These are phyloP conservation scores for Hirsutella minnesotensis DNA, from an alignment of 2,329 filamentous ascomycete genomes.

Conservation along the genomic window DNA sequence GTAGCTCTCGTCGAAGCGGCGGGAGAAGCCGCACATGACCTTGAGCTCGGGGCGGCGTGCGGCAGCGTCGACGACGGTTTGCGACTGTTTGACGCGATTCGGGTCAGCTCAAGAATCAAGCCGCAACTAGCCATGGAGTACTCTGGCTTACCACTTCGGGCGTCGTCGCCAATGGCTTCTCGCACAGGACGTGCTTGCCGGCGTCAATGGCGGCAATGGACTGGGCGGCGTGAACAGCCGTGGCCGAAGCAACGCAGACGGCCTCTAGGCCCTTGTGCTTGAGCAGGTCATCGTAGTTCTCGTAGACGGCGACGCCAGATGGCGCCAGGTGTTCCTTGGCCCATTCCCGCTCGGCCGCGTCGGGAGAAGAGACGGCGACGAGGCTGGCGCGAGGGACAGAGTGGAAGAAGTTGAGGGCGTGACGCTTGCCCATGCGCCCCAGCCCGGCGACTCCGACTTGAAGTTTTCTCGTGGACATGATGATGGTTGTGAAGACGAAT, in stretches of 20 bases:
- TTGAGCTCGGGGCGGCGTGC: conserved; percentile 44
- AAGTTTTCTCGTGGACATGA: conserved; percentile 18
- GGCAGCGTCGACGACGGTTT: conserved; percentile 44
- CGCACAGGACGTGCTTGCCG: conserved; percentile 44
- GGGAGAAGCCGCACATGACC: conserved; percentile 33
- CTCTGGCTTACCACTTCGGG: conserved; percentile 37
- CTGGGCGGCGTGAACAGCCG: conserved; percentile 45
- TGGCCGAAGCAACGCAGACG: conserved; percentile 27
- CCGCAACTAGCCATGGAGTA: not conserved
- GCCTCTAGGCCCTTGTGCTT: conserved; percentile 23
- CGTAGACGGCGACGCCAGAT: conserved; percentile 31
- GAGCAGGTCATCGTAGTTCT: conserved; percentile 34
- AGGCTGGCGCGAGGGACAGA: conserved; percentile 33
- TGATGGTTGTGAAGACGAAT: not conserved
- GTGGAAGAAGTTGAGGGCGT: conserved; percentile 35
- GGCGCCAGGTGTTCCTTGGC: conserved; percentile 29
- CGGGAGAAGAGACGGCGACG: conserved; percentile 35
- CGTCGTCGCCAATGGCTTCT: conserved; percentile 47
- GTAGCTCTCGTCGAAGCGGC: conserved; percentile 50
- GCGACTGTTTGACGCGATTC: conserved; percentile 27
- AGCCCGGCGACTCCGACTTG: conserved; percentile 35
- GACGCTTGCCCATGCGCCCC: conserved; percentile 40
- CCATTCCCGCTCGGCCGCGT: conserved; percentile 30
- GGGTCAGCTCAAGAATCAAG: not conserved
- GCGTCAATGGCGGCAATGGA: conserved; percentile 41